Conservation (phyloP, 208 protist genomes). For the Leishmania braziliensis region DNA sequence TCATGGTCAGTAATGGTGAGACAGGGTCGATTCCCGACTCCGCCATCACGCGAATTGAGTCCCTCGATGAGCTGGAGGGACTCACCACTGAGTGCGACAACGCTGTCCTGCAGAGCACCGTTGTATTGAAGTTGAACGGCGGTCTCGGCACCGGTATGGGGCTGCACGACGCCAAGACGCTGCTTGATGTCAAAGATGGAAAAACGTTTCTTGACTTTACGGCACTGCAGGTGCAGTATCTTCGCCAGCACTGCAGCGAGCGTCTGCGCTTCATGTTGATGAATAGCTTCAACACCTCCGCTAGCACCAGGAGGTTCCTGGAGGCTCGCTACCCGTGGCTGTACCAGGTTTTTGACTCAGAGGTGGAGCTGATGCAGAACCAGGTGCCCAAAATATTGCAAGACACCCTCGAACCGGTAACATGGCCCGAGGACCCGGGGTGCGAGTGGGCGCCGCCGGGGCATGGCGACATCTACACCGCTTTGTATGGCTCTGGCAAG, state of each 20-base stretch:
- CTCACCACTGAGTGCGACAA: constrained; percentile 30
- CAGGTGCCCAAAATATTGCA: constrained; percentile 85
- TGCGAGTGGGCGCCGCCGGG: constrained; percentile 98
- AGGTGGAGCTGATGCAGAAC: constrained; percentile 86
- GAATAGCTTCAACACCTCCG: constrained; percentile 98
- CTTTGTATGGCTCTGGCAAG: constrained; percentile 92
- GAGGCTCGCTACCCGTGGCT: constrained; percentile 53
- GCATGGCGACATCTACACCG: constrained; percentile 98
- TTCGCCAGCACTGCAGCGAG: constrained; percentile 87
- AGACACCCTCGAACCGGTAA: constrained; percentile 61
- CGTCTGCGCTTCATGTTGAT: constrained; percentile 98
- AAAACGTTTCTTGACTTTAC: constrained; percentile 98
- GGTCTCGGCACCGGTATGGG: constrained; percentile 95
- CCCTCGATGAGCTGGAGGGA: constrained; percentile 43
- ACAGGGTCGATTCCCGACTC: constrained; percentile 64
- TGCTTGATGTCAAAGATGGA: constrained; percentile 91
- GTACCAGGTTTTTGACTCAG: constrained; percentile 49
- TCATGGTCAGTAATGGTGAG: constrained; percentile 42
- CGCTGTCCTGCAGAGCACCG: constrained; percentile 77
- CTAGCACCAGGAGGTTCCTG: constrained; percentile 86
- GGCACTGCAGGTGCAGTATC: constrained; percentile 91
- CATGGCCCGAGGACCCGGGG: constrained; percentile 45
- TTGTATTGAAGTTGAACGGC: constrained; percentile 98
- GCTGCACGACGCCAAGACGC: constrained; percentile 81
- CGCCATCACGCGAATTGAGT: constrained; percentile 45